Percentiles rank a stretch among this genome's conserved stretches.
These are phyloP conservation scores for Fusarium staphyleae DNA, from an alignment of 2,329 filamentous ascomycete genomes.

Conservation along the genomic window DNA sequence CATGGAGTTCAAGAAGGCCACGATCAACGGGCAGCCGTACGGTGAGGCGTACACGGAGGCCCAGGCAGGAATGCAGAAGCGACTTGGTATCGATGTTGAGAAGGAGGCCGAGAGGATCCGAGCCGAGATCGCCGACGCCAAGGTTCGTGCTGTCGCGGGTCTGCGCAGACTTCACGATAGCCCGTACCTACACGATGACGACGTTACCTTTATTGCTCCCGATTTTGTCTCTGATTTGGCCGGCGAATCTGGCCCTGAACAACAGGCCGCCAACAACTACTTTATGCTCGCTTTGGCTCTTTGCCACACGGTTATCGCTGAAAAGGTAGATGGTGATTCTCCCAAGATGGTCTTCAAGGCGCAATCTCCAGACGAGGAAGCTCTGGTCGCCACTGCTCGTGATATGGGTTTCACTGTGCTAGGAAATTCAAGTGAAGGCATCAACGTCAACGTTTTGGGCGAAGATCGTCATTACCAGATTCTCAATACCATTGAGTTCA, in stretches of 20 bases:
- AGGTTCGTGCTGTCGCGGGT: constrained; percentile 72
- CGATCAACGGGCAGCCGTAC: constrained; percentile 94
- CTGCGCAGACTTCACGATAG: constrained; percentile 85
- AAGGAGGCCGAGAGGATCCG: constrained; percentile 76
- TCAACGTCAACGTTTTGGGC: constrained; percentile 86
- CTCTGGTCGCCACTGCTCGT: constrained; percentile 89
- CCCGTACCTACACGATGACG: constrained; percentile 87
- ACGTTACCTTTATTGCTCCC: constrained; percentile 90
- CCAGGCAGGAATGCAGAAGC: constrained; percentile 93
- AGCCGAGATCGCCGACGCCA: constrained; percentile 80
- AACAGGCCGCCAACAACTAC: constrained; percentile 78
- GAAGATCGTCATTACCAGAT: constrained; percentile 85
- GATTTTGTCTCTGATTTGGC: constrained; percentile 85
- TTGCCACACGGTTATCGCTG: constrained; percentile 96
- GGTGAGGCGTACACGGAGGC: constrained; percentile 98
- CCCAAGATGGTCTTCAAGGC: constrained; percentile 95
- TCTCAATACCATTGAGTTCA: constrained; percentile 96
- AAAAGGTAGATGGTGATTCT: constrained; percentile 86
- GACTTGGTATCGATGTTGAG: constrained; percentile 86
- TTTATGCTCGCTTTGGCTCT: constrained; percentile 96
- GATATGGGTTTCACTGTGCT: constrained; percentile 96
- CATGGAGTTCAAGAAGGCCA: constrained; percentile 99
- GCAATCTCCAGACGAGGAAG: constrained; percentile 95
- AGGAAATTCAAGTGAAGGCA: constrained; percentile 78
- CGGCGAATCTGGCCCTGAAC: constrained; percentile 77